Evolutionary conservation across 2,329 filamentous ascomycete species (phyloP).

Genomic region (Colletotrichum salicis): DNA sequence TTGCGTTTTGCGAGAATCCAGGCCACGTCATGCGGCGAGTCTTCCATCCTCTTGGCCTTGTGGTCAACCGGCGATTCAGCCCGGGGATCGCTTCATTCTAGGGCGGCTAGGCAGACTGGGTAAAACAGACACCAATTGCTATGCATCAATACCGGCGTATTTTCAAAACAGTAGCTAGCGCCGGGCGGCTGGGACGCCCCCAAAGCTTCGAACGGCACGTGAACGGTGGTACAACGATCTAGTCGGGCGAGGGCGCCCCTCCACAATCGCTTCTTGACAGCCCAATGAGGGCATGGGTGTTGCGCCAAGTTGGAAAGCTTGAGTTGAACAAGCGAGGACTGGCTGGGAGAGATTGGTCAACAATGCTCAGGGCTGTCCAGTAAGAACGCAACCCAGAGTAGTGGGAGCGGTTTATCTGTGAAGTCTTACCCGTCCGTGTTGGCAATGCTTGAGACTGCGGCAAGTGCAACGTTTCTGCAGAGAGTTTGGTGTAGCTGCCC

Average conservation of each 20-base stretch:
- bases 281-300: neutral
- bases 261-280: neutral
- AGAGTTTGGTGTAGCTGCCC: neutral
- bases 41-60: neutral
- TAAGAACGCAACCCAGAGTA: neutral
- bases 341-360: neutral
- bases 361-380: neutral
- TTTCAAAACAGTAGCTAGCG: neutral
- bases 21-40: neutral
- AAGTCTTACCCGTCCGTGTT: neutral
- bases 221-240: neutral
- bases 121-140: neutral
- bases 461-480: neutral
- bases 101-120: slow-evolving; percentile 18
- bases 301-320: neutral
- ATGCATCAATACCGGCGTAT: neutral
- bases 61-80: neutral
- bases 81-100: neutral
- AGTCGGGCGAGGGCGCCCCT: slow-evolving; percentile 25
- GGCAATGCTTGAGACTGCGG: neutral
- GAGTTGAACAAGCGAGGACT: neutral
- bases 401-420: neutral
- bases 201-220: slow-evolving; percentile 10
- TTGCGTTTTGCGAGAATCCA: too few relatives aligned
- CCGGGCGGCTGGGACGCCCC: slow-evolving; percentile 1